A percentile compares a stretch with the other conserved stretches of the same genome.
Conservation (phyloP, 1,139 yeast genomes). For the Suzukiozyma palmioleophila region DNA sequence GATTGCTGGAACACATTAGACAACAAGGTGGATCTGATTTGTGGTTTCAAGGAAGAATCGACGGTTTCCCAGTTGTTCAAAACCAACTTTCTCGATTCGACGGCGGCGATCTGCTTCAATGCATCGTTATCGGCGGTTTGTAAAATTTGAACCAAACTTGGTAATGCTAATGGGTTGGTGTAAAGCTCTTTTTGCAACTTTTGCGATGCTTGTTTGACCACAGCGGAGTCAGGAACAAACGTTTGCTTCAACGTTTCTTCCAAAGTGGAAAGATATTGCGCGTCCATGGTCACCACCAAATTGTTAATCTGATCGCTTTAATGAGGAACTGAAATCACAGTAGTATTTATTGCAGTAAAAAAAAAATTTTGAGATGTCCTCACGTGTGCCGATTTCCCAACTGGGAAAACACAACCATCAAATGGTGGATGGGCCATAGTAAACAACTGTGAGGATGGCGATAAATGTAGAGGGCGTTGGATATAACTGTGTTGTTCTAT, state of each 20-base stretch:
- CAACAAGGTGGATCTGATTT: conserved; percentile 65
- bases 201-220: conserved; percentile 78
- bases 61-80: conserved; percentile 63
- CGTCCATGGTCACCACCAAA: conserved; percentile 46
- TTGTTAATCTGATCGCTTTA: conserved; percentile 1
- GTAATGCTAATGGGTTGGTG: conserved; percentile 65
- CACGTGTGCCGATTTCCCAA: conserved; percentile 1
- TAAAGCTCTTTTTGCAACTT: conserved; percentile 73
- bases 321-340: conserved; percentile 3
- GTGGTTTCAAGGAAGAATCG: conserved; percentile 50
- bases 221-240: conserved; percentile 70
- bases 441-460: no score
- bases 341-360: not conserved
- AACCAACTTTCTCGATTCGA: conserved; percentile 87
- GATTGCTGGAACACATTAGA: conserved; percentile 56
- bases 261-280: conserved; percentile 61
- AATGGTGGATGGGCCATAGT: no score
- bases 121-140: conserved; percentile 61
- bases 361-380: conserved; percentile 7
- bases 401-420: not conserved
- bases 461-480: no score
- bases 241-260: conserved; percentile 77
- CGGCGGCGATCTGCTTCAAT: conserved; percentile 84
- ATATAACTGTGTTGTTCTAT: no score
- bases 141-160: conserved; percentile 77